These are phyloP conservation scores for Fraxinus velutina DNA, from an alignment of 305 asterid species.

Conservation along the genomic window DNA sequence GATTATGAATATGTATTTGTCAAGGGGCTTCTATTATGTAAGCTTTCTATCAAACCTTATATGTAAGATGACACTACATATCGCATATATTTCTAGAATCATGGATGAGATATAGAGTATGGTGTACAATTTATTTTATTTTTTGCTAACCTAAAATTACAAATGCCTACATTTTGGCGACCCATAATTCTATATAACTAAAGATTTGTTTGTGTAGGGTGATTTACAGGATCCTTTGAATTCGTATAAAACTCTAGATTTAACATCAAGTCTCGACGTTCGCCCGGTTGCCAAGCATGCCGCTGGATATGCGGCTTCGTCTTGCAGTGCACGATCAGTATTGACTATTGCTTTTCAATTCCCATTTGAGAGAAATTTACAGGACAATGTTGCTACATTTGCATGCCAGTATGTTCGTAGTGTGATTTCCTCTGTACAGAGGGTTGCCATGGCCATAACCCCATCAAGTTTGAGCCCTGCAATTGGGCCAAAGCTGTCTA, in stretches of 20 bases:
- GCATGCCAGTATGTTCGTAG: constrained; percentile 83
- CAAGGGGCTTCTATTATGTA: neutral
- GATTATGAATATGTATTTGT: neutral
- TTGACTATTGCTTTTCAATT: constrained; percentile 85
- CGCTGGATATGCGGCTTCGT: constrained; percentile 33
- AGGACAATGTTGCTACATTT: constrained; percentile 75
- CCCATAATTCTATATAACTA: constrained; percentile 5
- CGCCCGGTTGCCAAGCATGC: constrained; percentile 42
- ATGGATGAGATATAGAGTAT: neutral
- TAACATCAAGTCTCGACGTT: constrained; percentile 76
- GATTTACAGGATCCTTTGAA: constrained; percentile 40
- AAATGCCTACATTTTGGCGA: neutral
- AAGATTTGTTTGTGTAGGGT: constrained; percentile 34
- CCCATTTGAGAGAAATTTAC: constrained; percentile 73
- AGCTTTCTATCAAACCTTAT: neutral
- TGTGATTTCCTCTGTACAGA: constrained; percentile 78
- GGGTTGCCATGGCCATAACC: constrained; percentile 81
- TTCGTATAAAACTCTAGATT: constrained; percentile 61
- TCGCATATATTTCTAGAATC: neutral
- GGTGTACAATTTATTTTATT: neutral
- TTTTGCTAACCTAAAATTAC: neutral
- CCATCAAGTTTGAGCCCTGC: constrained; percentile 59
- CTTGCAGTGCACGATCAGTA: constrained; percentile 58
- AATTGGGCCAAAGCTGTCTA: constrained; percentile 51
- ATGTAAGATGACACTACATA: neutral